Base-by-base conservation (phyloP, 2,329 filamentous ascomycete species). In the Fusarium pseudocircinatum region DNA sequence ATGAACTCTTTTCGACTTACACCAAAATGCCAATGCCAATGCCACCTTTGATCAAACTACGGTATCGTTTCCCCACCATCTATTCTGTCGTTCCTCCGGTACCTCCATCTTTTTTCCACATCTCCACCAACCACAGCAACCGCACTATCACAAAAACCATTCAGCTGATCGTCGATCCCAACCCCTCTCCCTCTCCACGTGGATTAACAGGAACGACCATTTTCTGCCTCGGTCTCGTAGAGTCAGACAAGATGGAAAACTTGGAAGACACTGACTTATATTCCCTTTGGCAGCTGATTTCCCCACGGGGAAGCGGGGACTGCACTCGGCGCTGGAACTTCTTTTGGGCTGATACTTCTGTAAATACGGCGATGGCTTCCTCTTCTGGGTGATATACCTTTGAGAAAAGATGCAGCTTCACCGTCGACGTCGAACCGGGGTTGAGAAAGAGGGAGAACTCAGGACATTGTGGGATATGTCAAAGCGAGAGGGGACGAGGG, bases 321-420 rank as follows among this genome's bases (percentile, higher is more conserved):
- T 37, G 9, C 7, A 8, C 16, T 39, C 74, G 74, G 74, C 44
- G 22, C 16, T 57, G 61, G 37, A 20, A 46, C 65, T 73, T 56
- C 59, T 77, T 77, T 75, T 24, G 64, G 75, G 26, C 59, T 72
- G 44, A 44, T 44, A 53, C 40, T 30, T 36, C 47, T 44, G 63
- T 58, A 36, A 49, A 42, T 47, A 26, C 75, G 75, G 75, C 60
- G 50, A 67, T 75, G 69, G 67, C 62, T 77, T 77, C 75, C 75
- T 36, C 39, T 75, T 77, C 74, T 36, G 36, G 75, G 32, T 20
- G 36, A 28, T 20, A 44, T 76, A 52, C 62, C 57, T 60, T 62
- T 43, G n/a, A 53, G 12, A 15, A 26, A 36, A 30, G 65, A 43
- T 58, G 57, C 39, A 44, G 3, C 28, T 52, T 57, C 37, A 59